phyloP scores from a whole-genome alignment of 768 basidiomycete species.

The Suillus decipiens region DNA sequence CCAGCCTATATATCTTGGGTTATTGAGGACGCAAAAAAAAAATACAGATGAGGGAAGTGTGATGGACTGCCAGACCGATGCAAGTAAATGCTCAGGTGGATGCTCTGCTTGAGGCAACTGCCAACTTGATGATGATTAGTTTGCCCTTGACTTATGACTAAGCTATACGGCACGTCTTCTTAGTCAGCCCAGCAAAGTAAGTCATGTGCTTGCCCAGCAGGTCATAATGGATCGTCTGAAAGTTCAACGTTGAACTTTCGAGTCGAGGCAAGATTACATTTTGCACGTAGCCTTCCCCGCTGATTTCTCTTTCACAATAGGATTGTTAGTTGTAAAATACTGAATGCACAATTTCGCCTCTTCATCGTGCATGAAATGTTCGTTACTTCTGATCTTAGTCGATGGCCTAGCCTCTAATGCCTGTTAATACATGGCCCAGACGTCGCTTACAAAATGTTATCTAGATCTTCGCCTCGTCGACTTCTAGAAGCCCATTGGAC shows the following conservation, averaged over 20 bases:
- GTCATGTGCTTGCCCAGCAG: too few relatives aligned
- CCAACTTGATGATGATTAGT: constrained; percentile 1
- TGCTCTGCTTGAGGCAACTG: constrained; percentile 5
- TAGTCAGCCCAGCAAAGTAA: too few relatives aligned
- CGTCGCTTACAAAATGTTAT: too few relatives aligned
- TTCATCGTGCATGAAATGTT: background rate
- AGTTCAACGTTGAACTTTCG: too few relatives aligned
- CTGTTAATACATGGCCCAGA: too few relatives aligned
- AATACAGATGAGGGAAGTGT: background rate
- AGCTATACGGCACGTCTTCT: background rate
- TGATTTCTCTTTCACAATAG: background rate
- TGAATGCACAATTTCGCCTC: background rate
- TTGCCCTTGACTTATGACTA: constrained; percentile 6
- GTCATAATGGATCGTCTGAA: too few relatives aligned
- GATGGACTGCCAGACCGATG: background rate
- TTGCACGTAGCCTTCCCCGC: background rate
- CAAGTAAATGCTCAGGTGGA: constrained; percentile 7
- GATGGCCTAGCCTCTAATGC: background rate
- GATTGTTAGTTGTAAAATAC: background rate
- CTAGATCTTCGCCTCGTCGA: too few relatives aligned
- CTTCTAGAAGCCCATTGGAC: background rate
- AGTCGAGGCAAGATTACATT: constrained; percentile 3
- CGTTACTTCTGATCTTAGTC: background rate
- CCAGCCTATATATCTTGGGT: constrained; percentile 12
- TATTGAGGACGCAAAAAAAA: background rate